Conservation (phyloP, 2,329 filamentous ascomycete species). For the Ophiobolus disseminans region DNA sequence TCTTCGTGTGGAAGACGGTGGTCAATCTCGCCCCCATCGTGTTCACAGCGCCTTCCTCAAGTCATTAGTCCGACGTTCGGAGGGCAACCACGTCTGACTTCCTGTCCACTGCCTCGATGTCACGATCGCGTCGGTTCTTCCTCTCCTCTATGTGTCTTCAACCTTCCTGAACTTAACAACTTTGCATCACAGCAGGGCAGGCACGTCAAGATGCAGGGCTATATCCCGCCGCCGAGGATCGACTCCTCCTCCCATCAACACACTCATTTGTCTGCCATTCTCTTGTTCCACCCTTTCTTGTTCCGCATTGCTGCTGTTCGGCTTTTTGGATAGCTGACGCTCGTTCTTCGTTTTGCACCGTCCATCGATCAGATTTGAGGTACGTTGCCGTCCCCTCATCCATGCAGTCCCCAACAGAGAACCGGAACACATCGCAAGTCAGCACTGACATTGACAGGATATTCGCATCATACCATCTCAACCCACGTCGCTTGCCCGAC, state of each 20-base stretch:
- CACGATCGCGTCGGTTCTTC: constrained; percentile 14
- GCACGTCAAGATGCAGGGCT: constrained; percentile 27
- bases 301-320: constrained; percentile 47
- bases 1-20: no score
- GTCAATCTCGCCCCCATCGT: no score
- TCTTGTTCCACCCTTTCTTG: constrained; percentile 44
- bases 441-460: constrained; percentile 28
- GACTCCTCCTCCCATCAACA: constrained; percentile 27
- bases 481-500: constrained; percentile 24
- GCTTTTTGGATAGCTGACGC: constrained; percentile 50
- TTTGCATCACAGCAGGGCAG: constrained; percentile 20
- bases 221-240: constrained; percentile 27
- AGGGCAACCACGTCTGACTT: constrained; percentile 11
- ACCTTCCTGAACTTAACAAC: constrained; percentile 18
- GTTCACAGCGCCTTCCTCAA: neutral
- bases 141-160: constrained; percentile 13
- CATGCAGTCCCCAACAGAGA: no score
- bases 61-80: no score
- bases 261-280: constrained; percentile 50
- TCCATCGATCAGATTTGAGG: constrained; percentile 42
- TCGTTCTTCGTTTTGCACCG: constrained; percentile 38
- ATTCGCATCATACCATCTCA: constrained; percentile 51
- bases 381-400: constrained; percentile 18
- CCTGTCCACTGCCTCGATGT: constrained; percentile 13
- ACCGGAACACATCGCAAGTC: no score